These are phyloP conservation scores for Acacia acuminata DNA, from an alignment of 306 rosid genomes.

Conservation along the genomic window DNA sequence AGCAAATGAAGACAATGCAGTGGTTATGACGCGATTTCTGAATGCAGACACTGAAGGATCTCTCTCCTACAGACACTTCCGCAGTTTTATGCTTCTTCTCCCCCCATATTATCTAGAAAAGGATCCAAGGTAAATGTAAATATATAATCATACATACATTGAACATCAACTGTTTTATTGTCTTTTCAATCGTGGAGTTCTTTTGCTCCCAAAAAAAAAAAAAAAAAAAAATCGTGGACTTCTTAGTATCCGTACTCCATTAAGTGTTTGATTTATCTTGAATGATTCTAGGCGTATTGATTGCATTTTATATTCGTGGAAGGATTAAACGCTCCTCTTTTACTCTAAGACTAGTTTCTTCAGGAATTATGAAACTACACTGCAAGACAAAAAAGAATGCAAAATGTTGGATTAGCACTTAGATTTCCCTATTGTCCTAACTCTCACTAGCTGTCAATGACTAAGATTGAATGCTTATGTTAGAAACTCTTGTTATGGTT, in stretches of 20 bases:
- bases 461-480: slow-evolving; percentile 27
- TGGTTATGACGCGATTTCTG: slow-evolving; percentile 93
- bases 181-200: neutral
- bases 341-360: neutral
- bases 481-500: slow-evolving; percentile 28
- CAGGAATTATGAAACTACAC: neutral
- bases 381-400: neutral
- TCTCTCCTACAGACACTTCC: slow-evolving; percentile 91
- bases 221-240: neutral
- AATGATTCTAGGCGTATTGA: slow-evolving; percentile 2
- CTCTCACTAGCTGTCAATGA: neutral
- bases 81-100: slow-evolving; percentile 93
- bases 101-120: slow-evolving; percentile 93
- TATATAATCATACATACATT: slow-evolving; percentile 9
- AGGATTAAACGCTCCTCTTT: neutral
- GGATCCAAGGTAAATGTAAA: slow-evolving; percentile 75
- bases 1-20: slow-evolving; percentile 88
- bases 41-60: slow-evolving; percentile 86
- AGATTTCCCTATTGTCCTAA: neutral
- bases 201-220: too few relatives aligned
- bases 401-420: neutral
- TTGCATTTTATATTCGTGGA: neutral
- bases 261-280: neutral
- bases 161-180: neutral
- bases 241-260: neutral